A percentile compares a stretch with the other conserved stretches of the same genome.
Evolutionary conservation across 2,329 filamentous ascomycete species (phyloP).

Genomic region (Phoma herbarum): DNA sequence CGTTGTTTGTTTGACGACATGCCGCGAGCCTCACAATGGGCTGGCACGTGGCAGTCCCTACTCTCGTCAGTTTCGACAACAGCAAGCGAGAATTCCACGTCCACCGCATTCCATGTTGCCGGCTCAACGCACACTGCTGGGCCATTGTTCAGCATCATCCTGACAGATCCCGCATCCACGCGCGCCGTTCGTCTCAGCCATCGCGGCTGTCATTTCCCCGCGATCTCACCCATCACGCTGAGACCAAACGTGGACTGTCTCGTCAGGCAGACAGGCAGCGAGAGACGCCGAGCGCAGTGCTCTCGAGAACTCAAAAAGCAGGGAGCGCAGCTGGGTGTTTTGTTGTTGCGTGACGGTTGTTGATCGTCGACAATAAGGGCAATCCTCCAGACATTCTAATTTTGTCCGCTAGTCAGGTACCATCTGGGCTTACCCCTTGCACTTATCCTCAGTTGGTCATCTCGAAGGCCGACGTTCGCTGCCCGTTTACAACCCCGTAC

Average conservation of each 20-base stretch:
- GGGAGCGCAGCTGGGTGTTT: not conserved
- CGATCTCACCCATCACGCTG: slow-evolving; percentile 21
- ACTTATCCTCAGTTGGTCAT: slow-evolving; percentile 18
- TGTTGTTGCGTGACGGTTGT: slow-evolving; percentile 13
- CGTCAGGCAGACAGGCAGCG: slow-evolving; percentile 30
- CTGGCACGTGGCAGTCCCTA: slow-evolving; percentile 16
- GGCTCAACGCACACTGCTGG: slow-evolving; percentile 15
- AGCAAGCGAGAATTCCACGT: slow-evolving; percentile 15
- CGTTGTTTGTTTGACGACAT: slow-evolving; percentile 21
- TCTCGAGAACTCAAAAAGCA: slow-evolving; percentile 20
- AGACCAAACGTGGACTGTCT: slow-evolving; percentile 31
- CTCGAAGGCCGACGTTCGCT: slow-evolving; percentile 14
- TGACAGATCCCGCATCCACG: slow-evolving; percentile 23
- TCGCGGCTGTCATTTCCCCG: slow-evolving; percentile 24
- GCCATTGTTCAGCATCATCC: slow-evolving; percentile 23
- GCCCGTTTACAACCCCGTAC: slow-evolving; percentile 5
- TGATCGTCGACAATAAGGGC: slow-evolving; percentile 17
- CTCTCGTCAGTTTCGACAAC: slow-evolving; percentile 12
- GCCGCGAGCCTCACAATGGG: slow-evolving; percentile 10
- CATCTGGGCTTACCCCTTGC: slow-evolving; percentile 18
- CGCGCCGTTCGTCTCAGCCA: slow-evolving; percentile 37
- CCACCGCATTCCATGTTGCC: slow-evolving; percentile 18
- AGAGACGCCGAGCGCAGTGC: slow-evolving; percentile 17
- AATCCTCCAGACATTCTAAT: slow-evolving; percentile 21
- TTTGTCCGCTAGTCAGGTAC: slow-evolving; percentile 22